These are phyloP conservation scores for Fibroporia radiculosa DNA, from an alignment of 768 basidiomycete species.

Conservation along the genomic window DNA sequence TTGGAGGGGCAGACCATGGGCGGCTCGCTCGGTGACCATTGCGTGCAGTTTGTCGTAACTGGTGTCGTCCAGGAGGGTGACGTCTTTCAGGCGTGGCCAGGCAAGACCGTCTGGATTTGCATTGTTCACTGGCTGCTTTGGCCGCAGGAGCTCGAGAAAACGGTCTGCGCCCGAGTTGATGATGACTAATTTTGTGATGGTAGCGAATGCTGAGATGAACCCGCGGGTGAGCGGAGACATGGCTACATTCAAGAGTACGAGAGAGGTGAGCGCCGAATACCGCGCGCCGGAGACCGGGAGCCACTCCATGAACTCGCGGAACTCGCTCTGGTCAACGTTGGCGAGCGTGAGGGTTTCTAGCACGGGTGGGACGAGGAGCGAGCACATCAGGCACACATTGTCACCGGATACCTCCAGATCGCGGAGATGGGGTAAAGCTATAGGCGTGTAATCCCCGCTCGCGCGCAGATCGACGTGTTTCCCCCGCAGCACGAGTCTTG, in stretches of 20 bases:
- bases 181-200: constrained; percentile 16
- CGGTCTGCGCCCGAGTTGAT: constrained; percentile 16
- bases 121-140: constrained; percentile 6
- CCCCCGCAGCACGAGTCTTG: constrained; percentile 16
- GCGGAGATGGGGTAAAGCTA: constrained; percentile 14
- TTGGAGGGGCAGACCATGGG: constrained; percentile 11
- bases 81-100: constrained; percentile 14
- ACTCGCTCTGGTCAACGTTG: constrained; percentile 21
- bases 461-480: constrained; percentile 16
- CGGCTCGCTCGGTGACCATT: constrained; percentile 13
- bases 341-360: constrained; percentile 17
- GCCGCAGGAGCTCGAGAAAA: constrained; percentile 17
- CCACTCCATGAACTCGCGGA: constrained; percentile 18
- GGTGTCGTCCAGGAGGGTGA: constrained; percentile 19
- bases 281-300: constrained; percentile 9
- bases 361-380: constrained; percentile 14
- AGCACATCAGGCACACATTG: constrained; percentile 17
- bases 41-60: constrained; percentile 14
- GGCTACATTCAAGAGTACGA: constrained; percentile 16
- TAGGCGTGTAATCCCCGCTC: constrained; percentile 7
- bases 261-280: constrained; percentile 14
- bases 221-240: constrained; percentile 12
- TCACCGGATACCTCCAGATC: constrained; percentile 20
- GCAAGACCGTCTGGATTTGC: not conserved
- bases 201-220: constrained; percentile 17